A percentile compares a stretch with the other conserved stretches of the same genome.
These are phyloP conservation scores for Hirschioporus abietinus DNA, from an alignment of 768 basidiomycete genomes.

Conservation along the genomic window DNA sequence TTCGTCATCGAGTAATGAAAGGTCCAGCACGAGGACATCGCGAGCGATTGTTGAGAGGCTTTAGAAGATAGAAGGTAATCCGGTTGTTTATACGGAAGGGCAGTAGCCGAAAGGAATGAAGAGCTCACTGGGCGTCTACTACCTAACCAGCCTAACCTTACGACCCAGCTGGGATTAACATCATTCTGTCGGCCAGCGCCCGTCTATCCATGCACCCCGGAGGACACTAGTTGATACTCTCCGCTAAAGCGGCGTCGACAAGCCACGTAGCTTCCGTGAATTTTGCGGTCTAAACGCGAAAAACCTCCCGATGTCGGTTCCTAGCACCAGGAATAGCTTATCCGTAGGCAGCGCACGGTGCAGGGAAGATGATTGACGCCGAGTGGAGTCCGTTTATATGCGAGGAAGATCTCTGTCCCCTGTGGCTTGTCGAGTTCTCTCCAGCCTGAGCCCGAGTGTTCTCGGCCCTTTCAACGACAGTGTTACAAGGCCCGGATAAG, in stretches of 20 bases:
- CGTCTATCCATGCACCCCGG: not conserved
- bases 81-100: not conserved
- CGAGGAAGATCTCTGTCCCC: not conserved
- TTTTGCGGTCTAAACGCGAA: not conserved
- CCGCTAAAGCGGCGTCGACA: not conserved
- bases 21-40: not conserved
- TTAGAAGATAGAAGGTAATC: not conserved
- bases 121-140: not conserved
- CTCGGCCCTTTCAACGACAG: not conserved
- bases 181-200: not conserved
- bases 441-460: not conserved
- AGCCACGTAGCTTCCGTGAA: not conserved
- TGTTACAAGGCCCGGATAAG: not conserved
- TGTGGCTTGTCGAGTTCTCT: not conserved
- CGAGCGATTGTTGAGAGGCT: not conserved
- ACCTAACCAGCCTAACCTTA: not conserved
- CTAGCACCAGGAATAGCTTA: not conserved
- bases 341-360: not conserved
- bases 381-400: not conserved
- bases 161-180: not conserved
- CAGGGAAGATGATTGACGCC: not conserved
- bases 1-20: not conserved
- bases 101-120: not conserved
- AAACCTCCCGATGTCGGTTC: not conserved
- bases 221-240: not conserved